These are phyloP conservation scores for Lasiodiplodia theobromae DNA, from an alignment of 2,329 filamentous ascomycete genomes.

Conservation along the genomic window DNA sequence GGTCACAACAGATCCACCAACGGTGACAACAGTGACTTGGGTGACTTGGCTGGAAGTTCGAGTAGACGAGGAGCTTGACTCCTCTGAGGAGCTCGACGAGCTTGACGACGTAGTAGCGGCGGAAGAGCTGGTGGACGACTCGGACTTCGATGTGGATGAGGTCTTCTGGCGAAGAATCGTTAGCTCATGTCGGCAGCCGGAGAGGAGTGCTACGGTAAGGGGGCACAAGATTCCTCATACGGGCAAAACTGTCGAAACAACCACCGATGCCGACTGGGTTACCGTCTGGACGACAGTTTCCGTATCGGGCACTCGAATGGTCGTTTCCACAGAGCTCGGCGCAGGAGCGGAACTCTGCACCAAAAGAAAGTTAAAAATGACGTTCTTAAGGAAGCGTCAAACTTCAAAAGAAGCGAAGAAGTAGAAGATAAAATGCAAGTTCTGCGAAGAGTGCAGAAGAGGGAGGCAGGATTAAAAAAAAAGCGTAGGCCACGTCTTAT, in stretches of 20 bases:
- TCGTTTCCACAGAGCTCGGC: slow-evolving; percentile 38
- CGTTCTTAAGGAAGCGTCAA: slow-evolving; percentile 26
- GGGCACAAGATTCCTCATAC: slow-evolving; percentile 30
- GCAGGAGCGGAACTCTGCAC: slow-evolving; percentile 44
- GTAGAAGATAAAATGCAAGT: not conserved
- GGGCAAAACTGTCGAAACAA: slow-evolving; percentile 32
- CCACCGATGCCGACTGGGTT: slow-evolving; percentile 32
- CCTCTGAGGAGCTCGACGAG: slow-evolving; percentile 24
- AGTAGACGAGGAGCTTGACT: slow-evolving; percentile 32
- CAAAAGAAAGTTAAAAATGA: slow-evolving; percentile 39
- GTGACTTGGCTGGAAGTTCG: slow-evolving; percentile 41
- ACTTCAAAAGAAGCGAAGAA: slow-evolving; percentile 20
- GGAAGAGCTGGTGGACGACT: slow-evolving; percentile 5
- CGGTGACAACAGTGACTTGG: slow-evolving; percentile 49
- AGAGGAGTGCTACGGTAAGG: not conserved
- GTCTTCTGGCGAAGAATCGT: not conserved
- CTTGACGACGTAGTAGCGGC: slow-evolving; percentile 27
- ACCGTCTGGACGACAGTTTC: slow-evolving; percentile 41
- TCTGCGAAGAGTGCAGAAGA: not conserved
- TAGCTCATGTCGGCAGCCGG: not conserved
- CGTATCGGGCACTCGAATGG: slow-evolving; percentile 35
- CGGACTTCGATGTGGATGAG: not conserved
- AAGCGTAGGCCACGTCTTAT: not conserved
- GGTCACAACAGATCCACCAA: slow-evolving; percentile 52
- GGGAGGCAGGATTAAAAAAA: not conserved